A percentile compares a stretch with the other conserved stretches of the same genome.
Evolutionary conservation across 2,329 filamentous ascomycete genomes (phyloP).

Genomic region (Trichophyton mentagrophytes): DNA sequence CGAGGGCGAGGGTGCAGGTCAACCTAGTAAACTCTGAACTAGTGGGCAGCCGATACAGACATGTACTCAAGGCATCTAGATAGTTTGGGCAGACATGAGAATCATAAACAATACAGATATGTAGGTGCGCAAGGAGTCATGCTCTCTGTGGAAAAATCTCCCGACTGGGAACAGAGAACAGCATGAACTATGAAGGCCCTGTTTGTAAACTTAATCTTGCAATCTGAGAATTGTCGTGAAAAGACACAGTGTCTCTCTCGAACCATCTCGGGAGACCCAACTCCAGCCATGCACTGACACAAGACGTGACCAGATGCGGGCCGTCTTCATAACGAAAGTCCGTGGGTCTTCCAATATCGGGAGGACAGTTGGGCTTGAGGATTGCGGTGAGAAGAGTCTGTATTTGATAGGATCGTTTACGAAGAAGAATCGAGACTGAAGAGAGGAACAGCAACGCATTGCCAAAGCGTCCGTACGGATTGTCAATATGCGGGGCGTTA

Average conservation of each 20-base stretch:
- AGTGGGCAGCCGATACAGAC: not conserved
- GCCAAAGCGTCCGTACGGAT: not conserved
- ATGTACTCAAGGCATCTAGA: not conserved
- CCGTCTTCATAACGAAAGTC: conserved; percentile 1
- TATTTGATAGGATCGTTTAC: not conserved
- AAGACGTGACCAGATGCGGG: not conserved
- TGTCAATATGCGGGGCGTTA: not conserved
- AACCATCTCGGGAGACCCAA: not conserved
- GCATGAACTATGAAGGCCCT: conserved; percentile 38
- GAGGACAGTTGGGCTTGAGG: not conserved
- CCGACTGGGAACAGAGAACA: conserved; percentile 15
- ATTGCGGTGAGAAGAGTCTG: not conserved
- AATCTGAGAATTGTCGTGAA: conserved; percentile 16
- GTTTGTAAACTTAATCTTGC: conserved; percentile 24
- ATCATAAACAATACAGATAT: conserved; percentile 13
- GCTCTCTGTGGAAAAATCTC: conserved; percentile 26
- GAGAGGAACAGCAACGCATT: not conserved
- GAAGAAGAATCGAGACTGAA: not conserved
- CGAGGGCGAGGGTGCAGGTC: conserved; percentile 47
- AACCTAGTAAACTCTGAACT: not conserved
- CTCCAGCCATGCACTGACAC: conserved; percentile 4
- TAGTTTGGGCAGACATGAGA: not conserved
- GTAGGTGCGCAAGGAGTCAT: conserved; percentile 37
- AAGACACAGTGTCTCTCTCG: conserved; percentile 5
- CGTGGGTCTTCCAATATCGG: not conserved